Evolutionary conservation across 352 stramenopile genomes (phyloP).

Genomic region (Phytophthora lateralis): DNA sequence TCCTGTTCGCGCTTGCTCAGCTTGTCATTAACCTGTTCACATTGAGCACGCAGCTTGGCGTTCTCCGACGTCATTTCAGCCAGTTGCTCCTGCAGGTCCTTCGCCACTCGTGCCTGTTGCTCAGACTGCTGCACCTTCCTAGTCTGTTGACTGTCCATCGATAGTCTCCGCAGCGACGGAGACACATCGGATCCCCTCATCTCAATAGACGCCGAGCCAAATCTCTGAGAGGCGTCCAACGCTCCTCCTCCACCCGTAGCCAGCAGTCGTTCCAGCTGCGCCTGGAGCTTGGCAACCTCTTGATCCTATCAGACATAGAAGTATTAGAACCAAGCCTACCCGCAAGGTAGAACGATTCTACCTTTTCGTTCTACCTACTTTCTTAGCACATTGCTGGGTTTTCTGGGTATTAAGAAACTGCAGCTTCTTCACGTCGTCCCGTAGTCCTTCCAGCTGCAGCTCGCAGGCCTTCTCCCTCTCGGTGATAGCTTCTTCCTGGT

Average conservation of each 20-base stretch:
- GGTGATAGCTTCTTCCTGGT: slow-evolving; percentile 76
- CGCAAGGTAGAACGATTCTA: slow-evolving; percentile 8
- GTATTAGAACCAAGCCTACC: neutral
- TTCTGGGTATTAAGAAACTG: slow-evolving; percentile 72
- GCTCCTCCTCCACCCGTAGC: slow-evolving; percentile 31
- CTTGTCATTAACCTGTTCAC: slow-evolving; percentile 53
- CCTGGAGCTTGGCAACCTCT: slow-evolving; percentile 67
- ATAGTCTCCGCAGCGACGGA: slow-evolving; percentile 23
- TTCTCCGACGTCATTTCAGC: slow-evolving; percentile 54
- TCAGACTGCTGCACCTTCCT: slow-evolving; percentile 23
- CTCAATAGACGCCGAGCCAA: slow-evolving; percentile 39
- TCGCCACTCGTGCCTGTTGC: slow-evolving; percentile 39
- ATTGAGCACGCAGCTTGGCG: slow-evolving; percentile 40
- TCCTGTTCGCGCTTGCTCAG: slow-evolving; percentile 70
- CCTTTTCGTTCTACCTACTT: slow-evolving; percentile 39
- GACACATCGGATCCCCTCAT: slow-evolving; percentile 29
- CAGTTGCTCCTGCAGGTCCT: slow-evolving; percentile 56
- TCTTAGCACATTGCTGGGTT: slow-evolving; percentile 56
- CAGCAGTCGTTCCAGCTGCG: slow-evolving; percentile 64
- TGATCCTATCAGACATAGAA: slow-evolving; percentile 43
- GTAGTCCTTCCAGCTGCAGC: slow-evolving; percentile 65
- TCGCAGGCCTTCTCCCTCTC: slow-evolving; percentile 71
- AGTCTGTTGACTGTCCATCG: slow-evolving; percentile 29
- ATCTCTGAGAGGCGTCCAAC: slow-evolving; percentile 6
- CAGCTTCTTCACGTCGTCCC: slow-evolving; percentile 74